Evolutionary conservation across 208 protist species (phyloP), one percentile per base, ranked within the genome.

Genomic region (Leishmania gerbilli): DNA sequence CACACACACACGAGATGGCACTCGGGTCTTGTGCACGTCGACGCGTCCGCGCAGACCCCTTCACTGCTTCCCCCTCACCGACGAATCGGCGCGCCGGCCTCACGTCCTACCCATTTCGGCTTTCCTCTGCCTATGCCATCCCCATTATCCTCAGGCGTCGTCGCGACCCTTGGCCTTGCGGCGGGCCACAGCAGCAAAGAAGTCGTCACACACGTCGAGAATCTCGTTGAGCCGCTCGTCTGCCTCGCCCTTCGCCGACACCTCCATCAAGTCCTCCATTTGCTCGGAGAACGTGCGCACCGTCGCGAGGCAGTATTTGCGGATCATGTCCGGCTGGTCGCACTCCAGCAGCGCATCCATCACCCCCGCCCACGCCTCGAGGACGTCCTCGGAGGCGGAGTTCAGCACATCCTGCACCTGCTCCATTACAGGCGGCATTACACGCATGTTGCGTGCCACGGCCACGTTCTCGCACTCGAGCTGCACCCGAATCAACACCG

Each of bases 201-300:
- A 97, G 62, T 96, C 92, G 62, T 97, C 92, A 67, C 92, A 96
- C 45, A 93, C 93, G 78, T 95, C 92, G 17, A 97, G 84, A 72
- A 97, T 92, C n/a, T 91, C 92, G 82, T 95, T 94, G n/a, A 97
- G 84, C 11, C 86, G 90, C 71, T 97, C 94, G 78, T 95, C 94
- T 2, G 83, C 79, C 45, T 95, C 92, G 34, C 94, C 91, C 75
- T 96, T 95, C 17, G 88, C 77, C 11, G 93, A 96, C 0, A 95
- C 81, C 19, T 88, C 86, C 74, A 95, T 89, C 42, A 97, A 88
- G 21, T 92, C 90, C 87, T 97, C 92, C 79, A 97, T 80, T 31
- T 84, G 77, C 53, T 90, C 80, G 37, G 87, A 86, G 81, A 97
- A 96, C 45, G 82, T 77, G 21, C 91, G 91, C 77, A 96, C 86